Evolutionary conservation across 78 protist species (phyloP).

Genomic region (Cyanophora paradoxa): DNA sequence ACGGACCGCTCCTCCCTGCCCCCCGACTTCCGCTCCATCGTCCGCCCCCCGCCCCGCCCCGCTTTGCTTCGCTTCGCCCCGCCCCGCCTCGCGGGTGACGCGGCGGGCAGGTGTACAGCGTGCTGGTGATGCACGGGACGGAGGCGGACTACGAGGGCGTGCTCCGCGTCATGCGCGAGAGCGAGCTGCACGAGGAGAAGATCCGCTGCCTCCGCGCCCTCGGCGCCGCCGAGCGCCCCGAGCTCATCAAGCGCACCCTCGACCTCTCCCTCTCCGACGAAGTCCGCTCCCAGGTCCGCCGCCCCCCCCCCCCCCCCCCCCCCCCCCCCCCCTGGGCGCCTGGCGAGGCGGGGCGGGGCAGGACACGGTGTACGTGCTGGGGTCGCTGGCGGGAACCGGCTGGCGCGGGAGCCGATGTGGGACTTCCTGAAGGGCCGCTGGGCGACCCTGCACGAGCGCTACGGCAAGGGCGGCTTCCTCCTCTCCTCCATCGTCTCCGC

Average conservation of each 20-base stretch:
- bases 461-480: background rate
- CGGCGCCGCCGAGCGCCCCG: too few species aligned
- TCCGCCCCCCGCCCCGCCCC: slow-evolving; percentile 9
- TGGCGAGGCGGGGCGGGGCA: slow-evolving; percentile 11
- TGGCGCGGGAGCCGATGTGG: background rate
- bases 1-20: slow-evolving; percentile 8
- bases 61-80: background rate
- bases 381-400: background rate
- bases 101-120: slow-evolving; percentile 13
- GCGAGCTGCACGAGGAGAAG: slow-evolving; percentile 1
- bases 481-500: background rate
- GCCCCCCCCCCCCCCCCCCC: too few species aligned
- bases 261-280: slow-evolving; percentile 1
- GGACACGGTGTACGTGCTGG: slow-evolving; percentile 10
- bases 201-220: slow-evolving; percentile 13
- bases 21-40: too few species aligned
- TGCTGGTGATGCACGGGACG: slow-evolving; percentile 23
- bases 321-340: background rate
- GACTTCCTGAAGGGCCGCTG: slow-evolving; percentile 17
- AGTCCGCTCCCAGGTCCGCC: too few species aligned
- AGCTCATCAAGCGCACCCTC: background rate
- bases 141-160: slow-evolving; percentile 17
- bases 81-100: background rate
- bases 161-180: background rate
- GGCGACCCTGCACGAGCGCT: too few species aligned